A percentile compares a stretch with the other conserved stretches of the same genome.
phyloP scores from a whole-genome alignment of 371 early-diverging fungal genomes.

The Blakeslea trispora region DNA sequence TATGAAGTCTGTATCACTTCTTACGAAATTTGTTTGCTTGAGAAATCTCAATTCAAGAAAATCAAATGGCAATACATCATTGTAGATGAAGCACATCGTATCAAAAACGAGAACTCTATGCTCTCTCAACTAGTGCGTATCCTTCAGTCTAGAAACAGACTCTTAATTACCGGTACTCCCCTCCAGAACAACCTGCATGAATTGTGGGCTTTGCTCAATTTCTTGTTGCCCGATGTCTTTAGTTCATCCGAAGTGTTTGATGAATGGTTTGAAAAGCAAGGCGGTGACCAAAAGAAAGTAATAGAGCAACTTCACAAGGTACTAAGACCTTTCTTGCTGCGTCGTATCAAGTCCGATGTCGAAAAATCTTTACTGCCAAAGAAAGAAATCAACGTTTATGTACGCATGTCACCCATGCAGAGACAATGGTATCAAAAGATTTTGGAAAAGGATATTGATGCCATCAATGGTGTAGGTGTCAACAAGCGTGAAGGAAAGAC shows the following conservation, averaged over 20 bases:
- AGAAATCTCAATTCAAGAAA: constrained; percentile 84
- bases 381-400: constrained; percentile 95
- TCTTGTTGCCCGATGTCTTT: constrained; percentile 96
- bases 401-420: constrained; percentile 96
- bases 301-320: constrained; percentile 93
- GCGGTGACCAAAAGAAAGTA: constrained; percentile 82
- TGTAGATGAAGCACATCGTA: constrained; percentile 99
- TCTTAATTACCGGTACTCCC: constrained; percentile 99
- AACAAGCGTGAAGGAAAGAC: constrained; percentile 80
- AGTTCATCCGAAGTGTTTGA: constrained; percentile 92
- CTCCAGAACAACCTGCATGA: constrained; percentile 99
- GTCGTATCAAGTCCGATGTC: constrained; percentile 98
- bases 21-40: constrained; percentile 96
- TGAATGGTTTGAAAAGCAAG: constrained; percentile 80
- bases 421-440: constrained; percentile 97
- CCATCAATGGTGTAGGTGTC: constrained; percentile 81
- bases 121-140: constrained; percentile 91
- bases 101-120: constrained; percentile 98
- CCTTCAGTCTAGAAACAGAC: constrained; percentile 86
- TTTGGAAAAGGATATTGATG: constrained; percentile 97
- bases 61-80: constrained; percentile 94
- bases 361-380: constrained; percentile 97
- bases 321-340: constrained; percentile 93
- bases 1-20: constrained; percentile 98
- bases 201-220: constrained; percentile 99